Base-by-base conservation (phyloP, 768 basidiomycete species). In the Rhizopogon salebrosus region DNA sequence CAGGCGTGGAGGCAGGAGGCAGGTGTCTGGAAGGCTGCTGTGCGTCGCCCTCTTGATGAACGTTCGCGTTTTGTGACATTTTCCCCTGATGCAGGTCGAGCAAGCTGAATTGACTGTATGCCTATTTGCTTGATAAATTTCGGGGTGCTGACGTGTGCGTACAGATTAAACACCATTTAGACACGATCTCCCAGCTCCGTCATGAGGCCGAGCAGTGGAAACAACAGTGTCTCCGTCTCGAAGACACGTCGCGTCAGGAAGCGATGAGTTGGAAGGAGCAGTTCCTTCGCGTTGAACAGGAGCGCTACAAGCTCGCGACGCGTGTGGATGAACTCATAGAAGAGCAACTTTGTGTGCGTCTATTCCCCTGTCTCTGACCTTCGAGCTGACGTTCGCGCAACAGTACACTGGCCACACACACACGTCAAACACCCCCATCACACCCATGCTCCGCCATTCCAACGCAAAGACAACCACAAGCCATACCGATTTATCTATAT, bases 231-330 rank as follows among this genome's bases (percentile, higher is more conserved):
- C 61, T 71, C 20, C 74, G 76, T 26, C 64, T 75, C 26, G 75
- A 78, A 48, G 77, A 79, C 49, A 67, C 74, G 1, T 73, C 75
- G 9, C 68, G 74, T 42, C 69, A 69, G 27, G 75, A 78, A 54
- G 79, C 86, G 0, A 73, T 75, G 49, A 85, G 85, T 59, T 90
- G 88, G 88, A 89, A 89, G 64, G 87, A 87, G 20, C 86, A 88
- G 59, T 89, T 87, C 64, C 70, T 84, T 35, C 80, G 86, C 14
- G 84, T 87, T 41, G 87, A 90, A 55, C 75, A 83, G 51, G 85
- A 89, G 52, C 77, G 86, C 51, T 78, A 75, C 27, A 73, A 75
- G 5, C 75, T 88, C 11, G 72, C 80, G 7, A 75, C 76, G 4
- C 74, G 80, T 38, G 63, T 85, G 9, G 82, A 85, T 41, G 83